These are phyloP conservation scores for Selaginella moellendorffii DNA, from an alignment of 75 land plant genomes.

Conservation along the genomic window DNA sequence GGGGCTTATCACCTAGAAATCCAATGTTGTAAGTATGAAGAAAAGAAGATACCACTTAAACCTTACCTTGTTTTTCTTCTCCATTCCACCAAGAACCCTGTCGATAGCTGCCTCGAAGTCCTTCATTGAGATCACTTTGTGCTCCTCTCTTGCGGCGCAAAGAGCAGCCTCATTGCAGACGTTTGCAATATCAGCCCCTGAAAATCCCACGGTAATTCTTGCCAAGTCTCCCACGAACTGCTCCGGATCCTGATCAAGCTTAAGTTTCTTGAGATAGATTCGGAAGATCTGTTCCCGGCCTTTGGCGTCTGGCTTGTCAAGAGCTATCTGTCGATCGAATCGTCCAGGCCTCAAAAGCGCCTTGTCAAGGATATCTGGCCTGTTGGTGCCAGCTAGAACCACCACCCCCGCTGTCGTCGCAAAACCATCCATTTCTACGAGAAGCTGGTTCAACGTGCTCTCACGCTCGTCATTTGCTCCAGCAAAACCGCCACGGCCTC, in stretches of 20 bases:
- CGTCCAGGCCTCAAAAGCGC: conserved; percentile 2
- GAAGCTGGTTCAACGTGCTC: conserved; percentile 4
- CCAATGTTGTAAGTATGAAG: neutral
- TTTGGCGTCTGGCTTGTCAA: conserved; percentile 5
- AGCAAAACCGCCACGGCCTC: conserved; percentile 2
- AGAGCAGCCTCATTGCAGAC: conserved; percentile 4
- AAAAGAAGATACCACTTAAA: neutral
- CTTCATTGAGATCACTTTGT: neutral
- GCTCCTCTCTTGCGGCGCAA: neutral
- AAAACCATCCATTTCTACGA: conserved; percentile 9
- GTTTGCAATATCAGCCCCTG: conserved; percentile 5
- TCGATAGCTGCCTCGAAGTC: conserved; percentile 1
- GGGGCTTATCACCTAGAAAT: neutral
- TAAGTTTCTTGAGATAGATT: conserved; percentile 1
- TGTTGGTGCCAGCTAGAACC: conserved; percentile 6
- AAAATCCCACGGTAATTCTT: neutral
- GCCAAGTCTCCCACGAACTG: neutral
- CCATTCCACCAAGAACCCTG: neutral
- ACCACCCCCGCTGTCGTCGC: conserved; percentile 3
- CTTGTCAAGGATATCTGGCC: neutral
- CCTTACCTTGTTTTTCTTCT: conserved; percentile 5
- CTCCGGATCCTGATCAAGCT: neutral
- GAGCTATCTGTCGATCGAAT: neutral
- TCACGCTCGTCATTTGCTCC: conserved; percentile 7
- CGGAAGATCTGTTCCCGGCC: conserved; percentile 3